Percentiles rank a stretch among this genome's conserved stretches.
Evolutionary conservation across 2,329 filamentous ascomycete genomes (phyloP).

Genomic region (Juglanconis oblonga): DNA sequence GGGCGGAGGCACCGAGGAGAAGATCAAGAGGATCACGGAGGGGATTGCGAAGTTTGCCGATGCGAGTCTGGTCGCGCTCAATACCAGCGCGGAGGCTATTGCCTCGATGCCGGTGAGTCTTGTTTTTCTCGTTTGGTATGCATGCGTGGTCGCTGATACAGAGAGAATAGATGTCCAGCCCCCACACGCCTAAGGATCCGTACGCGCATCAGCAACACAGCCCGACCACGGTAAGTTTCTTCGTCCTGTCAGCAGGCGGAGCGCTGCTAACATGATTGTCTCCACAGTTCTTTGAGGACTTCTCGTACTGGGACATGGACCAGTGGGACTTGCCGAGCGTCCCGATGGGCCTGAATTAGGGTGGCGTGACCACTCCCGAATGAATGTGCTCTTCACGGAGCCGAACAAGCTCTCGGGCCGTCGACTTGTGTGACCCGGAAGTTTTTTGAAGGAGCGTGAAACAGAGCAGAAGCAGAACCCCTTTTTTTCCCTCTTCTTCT

Average conservation of each 20-base stretch:
- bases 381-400: too few species aligned
- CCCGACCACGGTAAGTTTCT: conserved; percentile 10
- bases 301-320: conserved; percentile 33
- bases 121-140: background rate
- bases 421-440: too few species aligned
- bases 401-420: too few species aligned
- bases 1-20: conserved; percentile 36
- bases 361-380: too few species aligned
- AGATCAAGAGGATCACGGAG: conserved; percentile 38
- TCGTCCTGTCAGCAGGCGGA: background rate
- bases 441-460: too few species aligned
- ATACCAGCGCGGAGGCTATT: conserved; percentile 37
- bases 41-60: conserved; percentile 43
- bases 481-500: background rate
- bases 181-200: conserved; percentile 4
- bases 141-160: background rate
- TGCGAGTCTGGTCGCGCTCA: conserved; percentile 41
- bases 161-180: background rate
- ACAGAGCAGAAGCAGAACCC: too few species aligned
- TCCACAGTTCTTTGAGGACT: conserved; percentile 15
- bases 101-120: conserved; percentile 28
- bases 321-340: conserved; percentile 28
- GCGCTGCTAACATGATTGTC: background rate
- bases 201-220: conserved; percentile 3
- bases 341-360: conserved; percentile 6